Conservation (phyloP, 1,284 basidiomycete genomes). For the Rhodotorula sp. region DNA sequence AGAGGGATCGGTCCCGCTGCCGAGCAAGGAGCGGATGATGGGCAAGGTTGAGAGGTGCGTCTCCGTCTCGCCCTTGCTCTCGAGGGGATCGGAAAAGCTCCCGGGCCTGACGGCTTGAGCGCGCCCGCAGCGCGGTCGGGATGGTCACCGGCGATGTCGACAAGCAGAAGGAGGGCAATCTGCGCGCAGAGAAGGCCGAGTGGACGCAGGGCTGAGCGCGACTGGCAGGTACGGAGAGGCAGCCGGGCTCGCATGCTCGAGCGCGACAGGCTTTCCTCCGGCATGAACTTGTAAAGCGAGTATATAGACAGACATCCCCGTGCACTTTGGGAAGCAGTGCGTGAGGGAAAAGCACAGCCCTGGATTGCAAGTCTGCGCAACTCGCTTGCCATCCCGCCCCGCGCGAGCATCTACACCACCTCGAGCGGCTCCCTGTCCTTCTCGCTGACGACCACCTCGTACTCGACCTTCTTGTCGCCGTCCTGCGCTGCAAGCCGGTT, state of each 20-base stretch:
- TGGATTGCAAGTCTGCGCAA: neutral
- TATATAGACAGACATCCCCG: too few species aligned
- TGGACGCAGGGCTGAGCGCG: conserved; percentile 46
- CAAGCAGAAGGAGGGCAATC: conserved; percentile 52
- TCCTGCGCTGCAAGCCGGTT: conserved; percentile 9
- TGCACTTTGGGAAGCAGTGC: neutral
- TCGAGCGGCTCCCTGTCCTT: conserved; percentile 36
- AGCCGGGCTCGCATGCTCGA: too few species aligned
- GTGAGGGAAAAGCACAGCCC: too few species aligned
- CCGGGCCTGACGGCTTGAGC: neutral
- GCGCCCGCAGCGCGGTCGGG: conserved; percentile 45
- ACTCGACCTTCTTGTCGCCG: neutral
- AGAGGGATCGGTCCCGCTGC: conserved; percentile 23
- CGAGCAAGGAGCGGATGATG: conserved; percentile 23
- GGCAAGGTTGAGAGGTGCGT: conserved; percentile 42
- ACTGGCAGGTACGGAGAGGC: too few species aligned
- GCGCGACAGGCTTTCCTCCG: too few species aligned
- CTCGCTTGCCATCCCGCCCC: neutral
- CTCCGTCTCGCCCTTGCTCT: conserved; percentile 33
- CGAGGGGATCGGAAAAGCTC: too few species aligned
- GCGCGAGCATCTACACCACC: conserved; percentile 24
- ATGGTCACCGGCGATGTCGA: conserved; percentile 50
- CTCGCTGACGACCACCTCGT: conserved; percentile 31
- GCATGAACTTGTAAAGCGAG: too few species aligned
- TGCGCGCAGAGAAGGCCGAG: conserved; percentile 49